Evolutionary conservation across 2,329 filamentous ascomycete genomes (phyloP), one percentile per base, ranked within the genome.

Genomic region (Didymella keratinophila): DNA sequence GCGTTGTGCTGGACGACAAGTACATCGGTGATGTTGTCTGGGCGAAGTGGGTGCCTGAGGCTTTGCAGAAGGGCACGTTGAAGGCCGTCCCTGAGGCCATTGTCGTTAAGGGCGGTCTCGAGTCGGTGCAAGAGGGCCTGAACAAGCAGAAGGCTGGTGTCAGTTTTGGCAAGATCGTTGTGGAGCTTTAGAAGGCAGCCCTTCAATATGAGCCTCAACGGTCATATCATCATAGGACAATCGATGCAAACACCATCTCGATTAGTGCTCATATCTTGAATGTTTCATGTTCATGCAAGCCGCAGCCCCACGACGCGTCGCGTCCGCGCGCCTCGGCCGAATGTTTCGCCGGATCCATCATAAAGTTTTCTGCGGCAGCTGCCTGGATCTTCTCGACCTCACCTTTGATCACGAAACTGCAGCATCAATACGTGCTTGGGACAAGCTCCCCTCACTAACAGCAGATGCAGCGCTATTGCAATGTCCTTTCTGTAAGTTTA

Each of bases 151-250:
- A 68, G 61, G 64, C 71, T 52, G 73, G 72, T 9, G 68, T 75
- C 21, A 75, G 72, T 52, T 75, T 71, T 52, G 62, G 61, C n/a
- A 75, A 75, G 64, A 61, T 75, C 50, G 73, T 76, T 20, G 61
- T 76, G 20, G 67, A 68, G 28, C 47, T 69, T 23, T 68, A 65
- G 45, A 21, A 47, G 36, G 18, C 11, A 30, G 21, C 10, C 32
- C 20, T 39, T 21, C 7, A 8, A 6, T 7, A 12, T 2, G 14
- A 39, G 21, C 2, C 32, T 2, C n/a, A 20, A 20, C 20, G n/a
- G n/a, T n/a, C 16, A 45, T 60, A 2, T n/a, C n/a, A 7, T 5
- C 7, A 21, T 27, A 23, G 11, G 7, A 27, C 1, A 27, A 11
- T n/a, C 2, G 3, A 43, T 9, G 23, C 16, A 21, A 43, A 3